phyloP scores from a whole-genome alignment of 225 moss, liverwort and hornwort species.

The Lunularia cruciata region DNA sequence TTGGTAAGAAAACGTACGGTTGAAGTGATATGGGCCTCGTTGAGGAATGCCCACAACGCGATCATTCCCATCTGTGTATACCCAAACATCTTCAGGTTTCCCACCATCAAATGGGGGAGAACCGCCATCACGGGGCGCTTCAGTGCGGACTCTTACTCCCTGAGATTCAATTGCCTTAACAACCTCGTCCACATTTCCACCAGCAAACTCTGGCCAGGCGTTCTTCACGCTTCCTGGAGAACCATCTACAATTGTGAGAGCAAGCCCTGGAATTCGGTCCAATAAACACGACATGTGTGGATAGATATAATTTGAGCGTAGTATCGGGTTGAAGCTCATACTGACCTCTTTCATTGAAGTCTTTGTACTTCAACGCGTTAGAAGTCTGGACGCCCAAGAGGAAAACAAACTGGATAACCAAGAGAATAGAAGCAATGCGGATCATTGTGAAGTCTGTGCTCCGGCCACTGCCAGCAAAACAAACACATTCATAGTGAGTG shows the following conservation, averaged over 20 bases:
- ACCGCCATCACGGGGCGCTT: background rate
- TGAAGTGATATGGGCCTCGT: background rate
- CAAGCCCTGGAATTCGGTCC: no score
- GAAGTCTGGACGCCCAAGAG: background rate
- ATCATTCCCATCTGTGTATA: background rate
- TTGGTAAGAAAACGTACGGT: no score
- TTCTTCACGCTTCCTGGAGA: background rate
- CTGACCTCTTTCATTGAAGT: background rate
- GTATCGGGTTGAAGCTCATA: background rate
- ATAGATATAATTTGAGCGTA: background rate
- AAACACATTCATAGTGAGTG: no score
- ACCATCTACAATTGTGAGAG: background rate
- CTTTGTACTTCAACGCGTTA: background rate
- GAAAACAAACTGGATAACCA: background rate
- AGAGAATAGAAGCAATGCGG: background rate
- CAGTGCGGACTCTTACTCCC: background rate
- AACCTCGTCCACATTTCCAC: background rate
- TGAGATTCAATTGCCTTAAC: background rate
- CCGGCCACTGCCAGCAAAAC: background rate
- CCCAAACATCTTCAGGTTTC: constrained; percentile 1
- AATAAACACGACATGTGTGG: background rate
- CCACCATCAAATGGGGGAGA: constrained; percentile 3
- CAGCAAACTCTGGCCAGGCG: constrained; percentile 3
- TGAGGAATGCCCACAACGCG: background rate
- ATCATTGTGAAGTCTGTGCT: no score